A percentile compares a stretch with the other conserved stretches of the same genome.
phyloP scores from a whole-genome alignment of 2,329 filamentous ascomycete genomes.

The Colletotrichum shisoi region DNA sequence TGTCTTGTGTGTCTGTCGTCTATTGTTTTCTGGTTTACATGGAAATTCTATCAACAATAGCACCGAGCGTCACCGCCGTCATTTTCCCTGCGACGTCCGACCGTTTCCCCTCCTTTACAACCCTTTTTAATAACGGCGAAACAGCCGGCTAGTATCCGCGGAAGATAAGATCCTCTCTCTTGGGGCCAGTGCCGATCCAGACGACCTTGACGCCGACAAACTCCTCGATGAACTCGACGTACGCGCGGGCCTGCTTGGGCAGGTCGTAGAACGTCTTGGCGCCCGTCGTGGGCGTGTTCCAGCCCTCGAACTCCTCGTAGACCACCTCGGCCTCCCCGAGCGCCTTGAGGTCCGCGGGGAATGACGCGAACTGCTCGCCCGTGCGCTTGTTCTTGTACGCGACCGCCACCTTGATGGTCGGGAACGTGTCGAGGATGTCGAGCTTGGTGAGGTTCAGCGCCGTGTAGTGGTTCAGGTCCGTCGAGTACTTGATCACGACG shows the following conservation, averaged over 20 bases:
- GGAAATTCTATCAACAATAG: slow-evolving; percentile 4
- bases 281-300: slow-evolving; percentile 70
- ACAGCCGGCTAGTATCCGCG: slow-evolving; percentile 39
- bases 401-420: slow-evolving; percentile 76
- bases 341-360: slow-evolving; percentile 68
- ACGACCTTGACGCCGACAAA: slow-evolving; percentile 65
- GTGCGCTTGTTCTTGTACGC: slow-evolving; percentile 65
- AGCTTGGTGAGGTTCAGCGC: slow-evolving; percentile 68
- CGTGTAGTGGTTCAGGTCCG: slow-evolving; percentile 72
- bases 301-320: slow-evolving; percentile 74
- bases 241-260: slow-evolving; percentile 69
- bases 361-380: slow-evolving; percentile 63
- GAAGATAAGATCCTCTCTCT: slow-evolving; percentile 69
- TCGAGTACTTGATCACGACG: slow-evolving; percentile 71
- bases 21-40: slow-evolving; percentile 3
- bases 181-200: slow-evolving; percentile 69
- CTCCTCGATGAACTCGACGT: slow-evolving; percentile 72
- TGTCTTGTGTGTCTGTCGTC: slow-evolving; percentile 10
- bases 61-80: not conserved
- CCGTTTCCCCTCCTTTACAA: not conserved
- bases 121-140: too few species aligned
- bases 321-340: slow-evolving; percentile 68
- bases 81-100: not conserved
- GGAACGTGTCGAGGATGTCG: slow-evolving; percentile 76
- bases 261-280: slow-evolving; percentile 68